phyloP scores from a whole-genome alignment of 2,329 filamentous ascomycete genomes.

The Orbilia javanica region DNA sequence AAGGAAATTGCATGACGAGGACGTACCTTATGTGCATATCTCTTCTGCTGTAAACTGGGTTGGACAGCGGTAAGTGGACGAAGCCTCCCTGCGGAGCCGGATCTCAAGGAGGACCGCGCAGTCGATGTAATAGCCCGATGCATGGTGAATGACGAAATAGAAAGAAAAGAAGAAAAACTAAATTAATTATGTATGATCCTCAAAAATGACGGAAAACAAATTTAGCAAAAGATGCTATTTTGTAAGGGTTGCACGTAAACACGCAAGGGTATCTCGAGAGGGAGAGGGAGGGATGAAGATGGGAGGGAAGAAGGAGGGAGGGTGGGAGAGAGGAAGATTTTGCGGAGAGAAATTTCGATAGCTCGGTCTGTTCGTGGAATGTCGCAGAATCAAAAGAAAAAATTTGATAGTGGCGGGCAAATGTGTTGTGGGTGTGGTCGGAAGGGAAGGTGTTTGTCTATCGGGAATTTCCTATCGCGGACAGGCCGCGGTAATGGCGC shows the following conservation, averaged over 20 bases:
- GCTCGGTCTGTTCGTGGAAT: slow-evolving; percentile 58
- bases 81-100: slow-evolving; percentile 66
- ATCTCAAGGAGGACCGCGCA: slow-evolving; percentile 77
- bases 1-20: slow-evolving; percentile 13
- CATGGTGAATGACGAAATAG: slow-evolving; percentile 73
- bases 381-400: slow-evolving; percentile 59
- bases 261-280: slow-evolving; percentile 54
- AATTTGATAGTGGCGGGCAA: slow-evolving; percentile 36
- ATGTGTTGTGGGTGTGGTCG: slow-evolving; percentile 47
- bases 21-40: slow-evolving; percentile 95
- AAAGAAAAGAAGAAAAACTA: slow-evolving; percentile 40
- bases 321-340: slow-evolving; percentile 64
- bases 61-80: slow-evolving; percentile 74
- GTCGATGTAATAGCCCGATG: slow-evolving; percentile 91
- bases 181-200: slow-evolving; percentile 39
- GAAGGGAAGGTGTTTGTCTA: slow-evolving; percentile 34
- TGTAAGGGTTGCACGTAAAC: slow-evolving; percentile 30
- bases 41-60: slow-evolving; percentile 81
- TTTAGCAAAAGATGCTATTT: slow-evolving; percentile 49
- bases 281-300: slow-evolving; percentile 62
- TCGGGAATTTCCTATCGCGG: slow-evolving; percentile 44
- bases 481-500: slow-evolving; percentile 34
- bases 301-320: slow-evolving; percentile 60
- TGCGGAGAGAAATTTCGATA: slow-evolving; percentile 62
- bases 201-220: slow-evolving; percentile 28